These are phyloP conservation scores for Plasmodium berghei DNA, from an alignment of 169 alveolate species.

Conservation along the genomic window DNA sequence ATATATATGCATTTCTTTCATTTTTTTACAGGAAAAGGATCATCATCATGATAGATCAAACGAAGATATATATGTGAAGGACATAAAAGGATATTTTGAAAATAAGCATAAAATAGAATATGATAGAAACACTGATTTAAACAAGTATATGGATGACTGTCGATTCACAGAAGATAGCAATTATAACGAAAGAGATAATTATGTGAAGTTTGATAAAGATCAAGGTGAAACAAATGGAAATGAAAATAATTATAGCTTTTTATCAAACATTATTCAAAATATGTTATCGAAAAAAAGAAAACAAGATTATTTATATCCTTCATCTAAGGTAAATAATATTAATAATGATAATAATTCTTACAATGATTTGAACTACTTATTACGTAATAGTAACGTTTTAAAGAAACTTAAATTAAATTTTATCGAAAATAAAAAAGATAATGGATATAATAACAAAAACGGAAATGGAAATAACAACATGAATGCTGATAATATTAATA, in stretches of 20 bases:
- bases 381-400: conserved; percentile 33
- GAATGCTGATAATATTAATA: neutral
- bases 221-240: conserved; percentile 7
- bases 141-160: conserved; percentile 12
- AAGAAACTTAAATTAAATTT: conserved; percentile 47
- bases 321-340: neutral
- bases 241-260: conserved; percentile 23
- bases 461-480: neutral
- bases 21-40: conserved; percentile 15
- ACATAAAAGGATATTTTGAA: conserved; percentile 26
- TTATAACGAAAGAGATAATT: conserved; percentile 38
- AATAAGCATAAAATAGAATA: conserved; percentile 25
- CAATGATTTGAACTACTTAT: conserved; percentile 31
- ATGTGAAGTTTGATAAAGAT: conserved; percentile 22
- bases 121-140: conserved; percentile 20
- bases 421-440: conserved; percentile 33
- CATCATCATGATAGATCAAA: too few relatives aligned
- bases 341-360: conserved; percentile 7
- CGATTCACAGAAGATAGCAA: conserved; percentile 23
- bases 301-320: conserved; percentile 7
- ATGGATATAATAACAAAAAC: neutral
- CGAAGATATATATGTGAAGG: conserved; percentile 25
- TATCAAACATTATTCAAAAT: conserved; percentile 38
- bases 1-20: neutral
- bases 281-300: conserved; percentile 24